Percentiles rank a stretch among this genome's conserved stretches.
These are phyloP conservation scores for Pythium dissotocum DNA, from an alignment of 352 stramenopile genomes.

Conservation along the genomic window DNA sequence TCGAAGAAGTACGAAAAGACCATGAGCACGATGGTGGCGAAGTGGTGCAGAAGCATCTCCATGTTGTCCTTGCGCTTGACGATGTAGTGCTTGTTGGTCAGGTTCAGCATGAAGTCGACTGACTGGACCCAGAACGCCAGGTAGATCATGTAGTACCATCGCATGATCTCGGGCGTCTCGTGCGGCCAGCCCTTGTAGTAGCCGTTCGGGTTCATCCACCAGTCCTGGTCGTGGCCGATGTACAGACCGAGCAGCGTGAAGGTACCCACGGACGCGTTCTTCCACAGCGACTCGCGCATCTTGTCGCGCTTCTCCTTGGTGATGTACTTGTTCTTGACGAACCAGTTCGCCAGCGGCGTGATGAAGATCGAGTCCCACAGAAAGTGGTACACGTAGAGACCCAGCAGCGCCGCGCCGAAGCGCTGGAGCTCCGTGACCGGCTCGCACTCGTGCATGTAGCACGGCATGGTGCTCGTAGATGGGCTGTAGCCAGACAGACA, in stretches of 20 bases:
- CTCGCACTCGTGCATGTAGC: constrained; percentile 68
- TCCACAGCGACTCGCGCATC: constrained; percentile 83
- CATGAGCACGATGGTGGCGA: constrained; percentile 78
- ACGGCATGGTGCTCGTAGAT: constrained; percentile 48
- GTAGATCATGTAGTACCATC: constrained; percentile 89
- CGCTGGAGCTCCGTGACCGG: constrained; percentile 52
- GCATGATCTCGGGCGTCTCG: constrained; percentile 44
- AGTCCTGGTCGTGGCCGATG: constrained; percentile 60
- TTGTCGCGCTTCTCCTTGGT: constrained; percentile 72
- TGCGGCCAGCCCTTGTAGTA: constrained; percentile 69
- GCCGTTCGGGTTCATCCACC: constrained; percentile 70
- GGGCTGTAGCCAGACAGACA: background rate
- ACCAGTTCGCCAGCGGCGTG: constrained; percentile 44
- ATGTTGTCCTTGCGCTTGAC: constrained; percentile 84
- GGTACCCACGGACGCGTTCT: constrained; percentile 70
- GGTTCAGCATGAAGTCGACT: constrained; percentile 83
- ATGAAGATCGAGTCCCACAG: constrained; percentile 67
- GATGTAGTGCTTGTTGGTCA: constrained; percentile 80
- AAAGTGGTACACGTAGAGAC: constrained; percentile 75
- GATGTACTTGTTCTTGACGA: constrained; percentile 44
- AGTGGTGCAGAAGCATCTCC: constrained; percentile 82
- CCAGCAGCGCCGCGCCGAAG: constrained; percentile 51
- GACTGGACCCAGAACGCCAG: constrained; percentile 80
- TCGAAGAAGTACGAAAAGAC: constrained; percentile 74
- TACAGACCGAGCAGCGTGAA: constrained; percentile 66